Evolutionary conservation across 345 rosid species (phyloP).

Genomic region (Linum usitatissimum): DNA sequence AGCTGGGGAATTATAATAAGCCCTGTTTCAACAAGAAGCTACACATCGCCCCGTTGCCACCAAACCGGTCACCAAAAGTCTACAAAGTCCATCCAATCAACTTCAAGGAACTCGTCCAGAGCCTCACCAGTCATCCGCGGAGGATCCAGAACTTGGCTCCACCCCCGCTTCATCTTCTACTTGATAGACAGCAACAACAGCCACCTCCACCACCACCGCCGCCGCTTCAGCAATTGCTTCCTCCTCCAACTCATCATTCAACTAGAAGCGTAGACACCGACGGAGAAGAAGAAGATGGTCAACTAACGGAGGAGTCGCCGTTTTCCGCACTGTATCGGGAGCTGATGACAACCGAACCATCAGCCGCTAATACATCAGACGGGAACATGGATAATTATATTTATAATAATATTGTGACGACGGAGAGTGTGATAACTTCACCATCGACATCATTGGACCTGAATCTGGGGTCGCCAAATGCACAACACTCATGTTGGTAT

Average conservation of each 20-base stretch:
- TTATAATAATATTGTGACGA: no score
- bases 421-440: background rate
- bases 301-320: background rate
- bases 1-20: no score
- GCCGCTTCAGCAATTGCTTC: background rate
- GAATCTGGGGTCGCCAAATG: background rate
- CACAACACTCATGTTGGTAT: background rate
- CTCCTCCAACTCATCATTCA: background rate
- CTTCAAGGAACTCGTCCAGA: conserved; percentile 78
- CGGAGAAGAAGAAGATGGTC: background rate
- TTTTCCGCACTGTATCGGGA: background rate
- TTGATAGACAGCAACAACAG: no score
- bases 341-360: background rate
- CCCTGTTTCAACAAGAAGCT: conserved; percentile 33
- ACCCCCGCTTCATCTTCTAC: no score
- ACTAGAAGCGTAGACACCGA: no score
- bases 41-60: conserved; percentile 52
- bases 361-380: background rate
- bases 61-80: conserved; percentile 51
- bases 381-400: background rate
- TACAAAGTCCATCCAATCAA: conserved; percentile 67
- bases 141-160: background rate
- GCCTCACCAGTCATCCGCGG: conserved; percentile 39
- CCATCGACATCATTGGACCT: background rate
- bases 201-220: no score